phyloP scores from a whole-genome alignment of 257 asterid genomes.

The Anisodus acutangulus region DNA sequence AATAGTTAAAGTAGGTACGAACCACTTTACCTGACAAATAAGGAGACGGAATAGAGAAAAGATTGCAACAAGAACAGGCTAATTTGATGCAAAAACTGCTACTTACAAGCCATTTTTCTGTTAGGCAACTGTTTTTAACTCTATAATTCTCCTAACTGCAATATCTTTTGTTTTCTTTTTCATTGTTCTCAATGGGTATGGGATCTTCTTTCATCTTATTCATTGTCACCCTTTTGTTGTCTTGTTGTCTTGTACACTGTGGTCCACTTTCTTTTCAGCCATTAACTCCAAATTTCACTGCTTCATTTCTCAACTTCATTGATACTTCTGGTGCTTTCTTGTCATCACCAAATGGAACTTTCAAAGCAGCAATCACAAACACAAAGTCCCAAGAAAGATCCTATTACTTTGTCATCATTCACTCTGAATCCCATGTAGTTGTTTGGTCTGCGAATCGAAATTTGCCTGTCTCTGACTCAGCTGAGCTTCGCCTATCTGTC shows the following conservation, averaged over 20 bases:
- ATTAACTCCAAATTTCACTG: conserved; percentile 57
- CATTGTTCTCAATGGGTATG: background rate
- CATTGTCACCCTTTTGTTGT: conserved; percentile 20
- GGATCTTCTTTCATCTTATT: background rate
- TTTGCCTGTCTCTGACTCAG: conserved; percentile 54
- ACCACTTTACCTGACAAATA: background rate
- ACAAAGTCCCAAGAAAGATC: conserved; percentile 44
- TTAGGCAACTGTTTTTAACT: too few relatives aligned
- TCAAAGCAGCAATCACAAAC: conserved; percentile 58
- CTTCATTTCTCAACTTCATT: conserved; percentile 44
- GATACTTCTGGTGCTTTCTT: conserved; percentile 59
- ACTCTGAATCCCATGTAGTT: conserved; percentile 54
- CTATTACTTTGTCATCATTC: conserved; percentile 65
- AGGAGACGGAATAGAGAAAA: background rate
- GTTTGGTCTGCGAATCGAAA: conserved; percentile 78
- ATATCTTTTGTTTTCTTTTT: too few relatives aligned
- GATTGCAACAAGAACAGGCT: background rate
- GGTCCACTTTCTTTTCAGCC: conserved; percentile 28
- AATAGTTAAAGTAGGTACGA: background rate
- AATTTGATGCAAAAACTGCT: background rate
- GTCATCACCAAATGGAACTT: conserved; percentile 57
- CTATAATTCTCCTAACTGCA: too few relatives aligned
- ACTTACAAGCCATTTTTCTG: background rate
- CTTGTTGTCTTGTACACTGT: background rate
- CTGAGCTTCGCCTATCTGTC: conserved; percentile 44